Percentiles rank a stretch among this genome's conserved stretches.
Evolutionary conservation across 495 filamentous ascomycete species (phyloP).

Genomic region (Margaritispora aquatica): DNA sequence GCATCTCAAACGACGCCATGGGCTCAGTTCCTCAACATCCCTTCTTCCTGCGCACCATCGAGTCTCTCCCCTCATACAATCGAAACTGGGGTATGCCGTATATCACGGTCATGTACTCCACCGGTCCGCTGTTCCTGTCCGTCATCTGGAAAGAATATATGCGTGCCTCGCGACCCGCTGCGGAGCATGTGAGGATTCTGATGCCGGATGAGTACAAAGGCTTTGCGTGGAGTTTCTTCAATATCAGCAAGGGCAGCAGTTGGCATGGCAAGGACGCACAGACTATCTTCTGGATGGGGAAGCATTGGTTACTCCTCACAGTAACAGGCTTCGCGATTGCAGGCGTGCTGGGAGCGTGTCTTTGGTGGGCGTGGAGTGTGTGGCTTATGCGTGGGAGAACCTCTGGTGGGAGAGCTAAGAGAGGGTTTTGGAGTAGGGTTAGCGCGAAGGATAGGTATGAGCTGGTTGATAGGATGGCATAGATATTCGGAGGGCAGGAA

Average conservation of each 20-base stretch:
- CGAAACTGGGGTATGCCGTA: slow-evolving; percentile 76
- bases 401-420: not conserved
- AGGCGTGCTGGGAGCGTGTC: slow-evolving; percentile 45
- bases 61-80: slow-evolving; percentile 63
- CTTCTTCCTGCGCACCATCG: slow-evolving; percentile 72
- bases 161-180: not conserved
- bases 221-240: slow-evolving; percentile 72
- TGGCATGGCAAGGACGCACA: slow-evolving; percentile 73
- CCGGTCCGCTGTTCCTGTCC: slow-evolving; percentile 77
- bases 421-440: slow-evolving; percentile 15
- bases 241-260: slow-evolving; percentile 64
- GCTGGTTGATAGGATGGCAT: slow-evolving; percentile 23
- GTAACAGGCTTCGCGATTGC: slow-evolving; percentile 55
- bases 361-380: slow-evolving; percentile 44
- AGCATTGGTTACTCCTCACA: slow-evolving; percentile 69
- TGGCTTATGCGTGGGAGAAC: slow-evolving; percentile 17
- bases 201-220: slow-evolving; percentile 65
- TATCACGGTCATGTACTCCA: slow-evolving; percentile 84
- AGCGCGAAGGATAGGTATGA: slow-evolving; percentile 22
- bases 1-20: slow-evolving; percentile 88
- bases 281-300: slow-evolving; percentile 77
- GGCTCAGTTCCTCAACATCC: slow-evolving; percentile 74
- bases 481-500: not conserved
- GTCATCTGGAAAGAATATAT: slow-evolving; percentile 77
- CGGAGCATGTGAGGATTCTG: slow-evolving; percentile 38